Conservation (phyloP, 2,329 filamentous ascomycete genomes). For the Penicillium sp. region DNA sequence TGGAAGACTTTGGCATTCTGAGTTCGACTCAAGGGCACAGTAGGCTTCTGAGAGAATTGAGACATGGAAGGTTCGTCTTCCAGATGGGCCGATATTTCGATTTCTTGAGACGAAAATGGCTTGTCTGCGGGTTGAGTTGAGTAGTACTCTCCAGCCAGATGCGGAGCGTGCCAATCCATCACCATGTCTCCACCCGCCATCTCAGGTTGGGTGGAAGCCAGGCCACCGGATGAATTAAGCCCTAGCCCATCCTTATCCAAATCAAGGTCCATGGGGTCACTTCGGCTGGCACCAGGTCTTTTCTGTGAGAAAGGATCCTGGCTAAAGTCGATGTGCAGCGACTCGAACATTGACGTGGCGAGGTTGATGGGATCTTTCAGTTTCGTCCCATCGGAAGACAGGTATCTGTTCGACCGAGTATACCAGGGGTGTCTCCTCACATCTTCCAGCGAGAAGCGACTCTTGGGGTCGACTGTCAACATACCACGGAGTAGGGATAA, state of each 20-base stretch:
- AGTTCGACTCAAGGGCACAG: constrained; percentile 79
- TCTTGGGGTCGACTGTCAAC: constrained; percentile 76
- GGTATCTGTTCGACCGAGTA: constrained; percentile 75
- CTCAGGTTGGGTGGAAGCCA: constrained; percentile 86
- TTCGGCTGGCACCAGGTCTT: constrained; percentile 38
- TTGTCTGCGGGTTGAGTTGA: constrained; percentile 51
- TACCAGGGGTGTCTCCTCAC: constrained; percentile 95
- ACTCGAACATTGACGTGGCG: constrained; percentile 94
- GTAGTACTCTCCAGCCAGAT: constrained; percentile 49
- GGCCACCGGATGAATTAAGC: constrained; percentile 47
- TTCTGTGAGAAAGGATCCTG: constrained; percentile 61
- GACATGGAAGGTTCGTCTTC: constrained; percentile 80
- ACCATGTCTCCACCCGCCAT: constrained; percentile 71
- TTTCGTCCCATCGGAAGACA: constrained; percentile 68
- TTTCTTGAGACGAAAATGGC: constrained; percentile 36
- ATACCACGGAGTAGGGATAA: constrained; percentile 87
- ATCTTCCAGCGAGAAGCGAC: constrained; percentile 81
- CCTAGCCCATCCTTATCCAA: constrained; percentile 57
- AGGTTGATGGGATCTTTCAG: constrained; percentile 78
- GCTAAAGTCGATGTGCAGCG: constrained; percentile 83
- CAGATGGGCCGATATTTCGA: constrained; percentile 63
- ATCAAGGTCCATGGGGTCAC: constrained; percentile 73
- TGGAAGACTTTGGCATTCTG: constrained; percentile 85
- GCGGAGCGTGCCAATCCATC: constrained; percentile 87
- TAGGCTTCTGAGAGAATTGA: constrained; percentile 80